Percentiles rank a stretch among this genome's conserved stretches.
phyloP scores from a whole-genome alignment of 345 rosid species.

The Turnera subulata region DNA sequence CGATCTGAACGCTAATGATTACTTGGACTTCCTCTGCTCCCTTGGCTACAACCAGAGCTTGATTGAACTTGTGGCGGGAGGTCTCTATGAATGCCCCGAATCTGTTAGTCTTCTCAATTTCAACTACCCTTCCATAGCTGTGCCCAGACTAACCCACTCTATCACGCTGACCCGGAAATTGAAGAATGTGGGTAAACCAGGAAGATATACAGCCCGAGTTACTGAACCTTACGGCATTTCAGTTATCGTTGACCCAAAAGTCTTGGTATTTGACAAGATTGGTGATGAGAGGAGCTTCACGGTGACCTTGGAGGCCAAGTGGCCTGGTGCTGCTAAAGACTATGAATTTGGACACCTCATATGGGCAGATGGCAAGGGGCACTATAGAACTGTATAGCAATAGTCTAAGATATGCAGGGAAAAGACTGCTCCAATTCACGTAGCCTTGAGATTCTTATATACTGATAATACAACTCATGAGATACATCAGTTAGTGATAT shows the following conservation, averaged over 20 bases:
- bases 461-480: no score
- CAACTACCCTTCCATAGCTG: conserved; percentile 48
- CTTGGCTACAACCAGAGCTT: conserved; percentile 4
- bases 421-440: no score
- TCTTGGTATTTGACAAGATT: background rate
- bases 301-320: background rate
- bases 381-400: no score
- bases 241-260: conserved; percentile 2
- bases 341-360: conserved; percentile 3
- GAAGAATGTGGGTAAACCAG: conserved; percentile 8
- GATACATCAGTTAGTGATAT: no score
- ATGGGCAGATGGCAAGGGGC: conserved; percentile 16
- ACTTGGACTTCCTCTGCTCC: conserved; percentile 19
- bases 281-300: conserved; percentile 10
- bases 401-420: no score
- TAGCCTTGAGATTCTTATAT: no score
- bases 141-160: conserved; percentile 5
- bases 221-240: conserved; percentile 2
- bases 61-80: background rate
- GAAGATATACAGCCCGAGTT: background rate
- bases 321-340: background rate
- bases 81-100: conserved; percentile 16
- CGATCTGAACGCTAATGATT: conserved; percentile 19
- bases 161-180: background rate
- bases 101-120: conserved; percentile 27